Percentiles rank a stretch among this genome's conserved stretches.
phyloP scores from a whole-genome alignment of 345 rosid species.

The Carallia pectinifolia region DNA sequence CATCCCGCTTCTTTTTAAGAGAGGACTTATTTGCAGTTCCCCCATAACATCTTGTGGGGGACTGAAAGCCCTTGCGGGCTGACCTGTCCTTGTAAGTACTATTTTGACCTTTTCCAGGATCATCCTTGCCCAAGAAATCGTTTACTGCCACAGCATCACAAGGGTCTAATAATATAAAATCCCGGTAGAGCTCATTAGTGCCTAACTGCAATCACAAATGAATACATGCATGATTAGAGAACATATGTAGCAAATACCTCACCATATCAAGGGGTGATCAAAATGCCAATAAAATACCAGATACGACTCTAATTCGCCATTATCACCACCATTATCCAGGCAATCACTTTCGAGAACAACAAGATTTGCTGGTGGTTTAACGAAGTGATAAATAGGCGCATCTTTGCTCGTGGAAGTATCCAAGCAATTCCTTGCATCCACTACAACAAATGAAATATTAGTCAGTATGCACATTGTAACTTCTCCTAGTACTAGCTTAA shows the following conservation, averaged over 20 bases:
- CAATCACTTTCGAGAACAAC: constrained; percentile 96
- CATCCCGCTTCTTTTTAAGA: constrained; percentile 49
- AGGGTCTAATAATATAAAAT: constrained; percentile 84
- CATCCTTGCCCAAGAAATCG: constrained; percentile 46
- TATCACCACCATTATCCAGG: constrained; percentile 69
- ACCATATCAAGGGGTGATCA: constrained; percentile 4
- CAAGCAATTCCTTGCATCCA: constrained; percentile 69
- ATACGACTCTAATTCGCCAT: constrained; percentile 83
- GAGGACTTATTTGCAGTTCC: constrained; percentile 62
- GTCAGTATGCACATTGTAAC: constrained; percentile 8
- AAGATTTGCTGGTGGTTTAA: constrained; percentile 91
- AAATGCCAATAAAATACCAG: constrained; percentile 57
- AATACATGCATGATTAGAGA: constrained; percentile 16
- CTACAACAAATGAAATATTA: constrained; percentile 38
- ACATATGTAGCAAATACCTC: constrained; percentile 7
- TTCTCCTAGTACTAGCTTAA: neutral
- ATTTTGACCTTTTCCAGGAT: constrained; percentile 40
- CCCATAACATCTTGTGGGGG: constrained; percentile 58
- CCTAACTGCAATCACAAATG: constrained; percentile 65
- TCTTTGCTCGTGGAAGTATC: constrained; percentile 61
- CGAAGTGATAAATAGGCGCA: constrained; percentile 51
- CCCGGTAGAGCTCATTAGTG: constrained; percentile 70
- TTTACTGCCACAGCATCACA: constrained; percentile 64
- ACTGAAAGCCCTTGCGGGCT: constrained; percentile 49
- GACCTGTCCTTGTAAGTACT: constrained; percentile 45